Evolutionary conservation across 805 yeast genomes (phyloP).

Genomic region (Kazachstania africana): DNA sequence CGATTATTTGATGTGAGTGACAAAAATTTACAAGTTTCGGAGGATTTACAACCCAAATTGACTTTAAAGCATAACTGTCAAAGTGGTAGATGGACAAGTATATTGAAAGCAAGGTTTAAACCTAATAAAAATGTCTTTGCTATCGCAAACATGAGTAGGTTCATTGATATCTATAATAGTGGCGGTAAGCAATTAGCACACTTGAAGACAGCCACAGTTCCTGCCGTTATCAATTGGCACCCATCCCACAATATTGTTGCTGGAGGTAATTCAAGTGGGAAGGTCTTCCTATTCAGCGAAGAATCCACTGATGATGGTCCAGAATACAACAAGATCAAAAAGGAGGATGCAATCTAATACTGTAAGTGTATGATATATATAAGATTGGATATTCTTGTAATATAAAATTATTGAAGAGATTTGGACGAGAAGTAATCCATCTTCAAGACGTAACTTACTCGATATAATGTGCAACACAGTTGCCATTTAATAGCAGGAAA

Average conservation of each 20-base stretch:
- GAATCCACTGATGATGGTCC: background rate
- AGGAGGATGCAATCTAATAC: no score
- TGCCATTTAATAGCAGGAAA: no score
- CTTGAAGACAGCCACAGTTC: slow-evolving; percentile 75
- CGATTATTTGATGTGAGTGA: slow-evolving; percentile 51
- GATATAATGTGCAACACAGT: no score
- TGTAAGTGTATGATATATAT: no score
- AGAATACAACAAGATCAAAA: background rate
- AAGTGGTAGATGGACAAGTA: slow-evolving; percentile 94
- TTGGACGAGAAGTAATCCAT: no score
- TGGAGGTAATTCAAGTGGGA: slow-evolving; percentile 94
- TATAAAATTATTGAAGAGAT: no score
- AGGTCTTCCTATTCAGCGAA: slow-evolving; percentile 45
- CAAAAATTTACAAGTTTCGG: slow-evolving; percentile 4
- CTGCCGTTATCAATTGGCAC: slow-evolving; percentile 80
- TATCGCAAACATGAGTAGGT: slow-evolving; percentile 88
- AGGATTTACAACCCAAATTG: slow-evolving; percentile 44
- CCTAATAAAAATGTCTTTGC: slow-evolving; percentile 61
- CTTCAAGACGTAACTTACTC: no score
- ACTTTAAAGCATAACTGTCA: slow-evolving; percentile 84
- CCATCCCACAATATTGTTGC: slow-evolving; percentile 81
- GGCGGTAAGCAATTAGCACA: slow-evolving; percentile 73
- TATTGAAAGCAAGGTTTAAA: slow-evolving; percentile 84
- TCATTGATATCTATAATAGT: slow-evolving; percentile 69
- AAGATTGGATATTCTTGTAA: no score